Evolutionary conservation across 768 basidiomycete species (phyloP), one percentile per base, ranked within the genome.

Genomic region (Cyathus striatus): DNA sequence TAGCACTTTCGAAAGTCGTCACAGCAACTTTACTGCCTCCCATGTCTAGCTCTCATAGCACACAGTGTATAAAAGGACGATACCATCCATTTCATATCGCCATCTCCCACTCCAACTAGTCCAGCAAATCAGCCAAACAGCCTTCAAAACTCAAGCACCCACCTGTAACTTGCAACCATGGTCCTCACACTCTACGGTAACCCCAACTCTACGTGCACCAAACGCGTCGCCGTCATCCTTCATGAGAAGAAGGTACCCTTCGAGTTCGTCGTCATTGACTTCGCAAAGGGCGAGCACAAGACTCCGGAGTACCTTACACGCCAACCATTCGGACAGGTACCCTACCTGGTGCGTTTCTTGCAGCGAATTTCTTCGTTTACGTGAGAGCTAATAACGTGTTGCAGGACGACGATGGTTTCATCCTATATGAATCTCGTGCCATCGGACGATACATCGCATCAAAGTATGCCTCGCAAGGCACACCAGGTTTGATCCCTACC

Each of bases 281-380:
- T 78, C 17, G 1, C 36, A 34, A 69, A 70, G 48, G 57, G 53
- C n/a, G 66, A 70, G 30, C 76, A 81, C 30, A 83, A 79, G 57
- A 3, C 54, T 0, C 53, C 72, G 0, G 70, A 51, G 6, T 75
- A 61, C 62, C 17, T 71, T 13, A 52, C 59, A 23, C 60, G 67
- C 39, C 82, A 89, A 50, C 86, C 86, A 0, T 85, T 83, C 51
- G 79, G 79, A 16, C 75, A 79, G 50, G 65, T 82, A 21, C 81
- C 82, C 2, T 76, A 71, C 55, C 67, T 83, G 42, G 75, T 72
- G 44, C 25, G 64, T 55, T 25, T 41, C 41, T 4, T 41, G 21
- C 30, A 24, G 22, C 12, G 14, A 9, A 4, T 23, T 17, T 20
- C n/a, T 14, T 23, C 1, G 16, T 23, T 3, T 12, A 38, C 14